These are phyloP conservation scores for Backusella mclennaniae DNA, from an alignment of 192 early-diverging fungal species.

Conservation along the genomic window DNA sequence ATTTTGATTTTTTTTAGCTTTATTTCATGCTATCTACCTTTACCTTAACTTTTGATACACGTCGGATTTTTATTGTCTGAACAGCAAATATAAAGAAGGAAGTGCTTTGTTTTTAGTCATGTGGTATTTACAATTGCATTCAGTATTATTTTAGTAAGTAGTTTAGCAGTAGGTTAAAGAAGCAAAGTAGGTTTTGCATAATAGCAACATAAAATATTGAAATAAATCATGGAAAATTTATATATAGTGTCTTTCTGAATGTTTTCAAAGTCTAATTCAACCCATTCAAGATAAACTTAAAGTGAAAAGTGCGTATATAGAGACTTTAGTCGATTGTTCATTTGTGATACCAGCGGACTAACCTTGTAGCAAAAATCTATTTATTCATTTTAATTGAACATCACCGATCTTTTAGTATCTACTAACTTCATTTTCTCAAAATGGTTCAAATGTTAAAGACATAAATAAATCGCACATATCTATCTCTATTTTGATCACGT, in stretches of 20 bases:
- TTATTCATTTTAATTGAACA: not conserved
- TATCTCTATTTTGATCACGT: conserved; percentile 1
- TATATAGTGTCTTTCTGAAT: not conserved
- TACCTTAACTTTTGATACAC: not conserved
- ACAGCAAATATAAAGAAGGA: not conserved
- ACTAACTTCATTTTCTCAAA: not conserved
- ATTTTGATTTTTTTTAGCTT: not conserved
- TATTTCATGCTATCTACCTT: not conserved
- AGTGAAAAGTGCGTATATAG: not conserved
- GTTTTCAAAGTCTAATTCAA: not conserved
- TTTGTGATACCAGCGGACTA: not conserved
- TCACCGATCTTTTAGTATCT: not conserved
- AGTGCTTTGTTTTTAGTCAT: not conserved
- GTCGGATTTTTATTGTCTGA: conserved; percentile 4
- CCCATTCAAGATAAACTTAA: not conserved
- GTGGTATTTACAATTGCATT: not conserved
- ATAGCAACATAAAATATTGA: not conserved
- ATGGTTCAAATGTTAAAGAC: not conserved
- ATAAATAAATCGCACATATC: not conserved
- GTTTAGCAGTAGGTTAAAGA: not conserved
- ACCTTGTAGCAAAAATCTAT: not conserved
- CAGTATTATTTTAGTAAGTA: not conserved
- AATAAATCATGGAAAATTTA: not conserved
- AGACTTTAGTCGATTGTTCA: not conserved
- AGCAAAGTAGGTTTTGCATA: not conserved